phyloP scores from a whole-genome alignment of 441 rosid genomes.

The Raphanus hybrid region DNA sequence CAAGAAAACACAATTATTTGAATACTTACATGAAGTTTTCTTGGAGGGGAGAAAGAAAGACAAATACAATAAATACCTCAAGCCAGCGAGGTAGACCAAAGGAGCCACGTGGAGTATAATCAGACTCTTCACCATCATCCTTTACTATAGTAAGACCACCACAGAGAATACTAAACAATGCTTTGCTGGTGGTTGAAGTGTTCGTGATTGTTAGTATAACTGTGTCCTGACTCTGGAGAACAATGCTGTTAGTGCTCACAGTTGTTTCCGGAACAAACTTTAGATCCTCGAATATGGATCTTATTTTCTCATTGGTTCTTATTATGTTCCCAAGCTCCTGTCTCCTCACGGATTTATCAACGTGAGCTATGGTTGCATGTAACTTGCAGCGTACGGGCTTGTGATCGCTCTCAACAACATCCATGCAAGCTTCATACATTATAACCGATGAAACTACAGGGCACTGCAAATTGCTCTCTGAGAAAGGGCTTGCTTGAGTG shows the following conservation, averaged over 20 bases:
- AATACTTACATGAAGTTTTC: background rate
- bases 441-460: background rate
- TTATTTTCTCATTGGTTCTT: background rate
- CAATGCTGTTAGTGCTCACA: background rate
- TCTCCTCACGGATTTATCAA: conserved; percentile 3
- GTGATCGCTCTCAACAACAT: background rate
- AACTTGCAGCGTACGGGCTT: background rate
- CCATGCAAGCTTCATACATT: conserved; percentile 1
- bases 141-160: background rate
- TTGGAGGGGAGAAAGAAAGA: no score
- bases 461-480: background rate
- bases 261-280: background rate
- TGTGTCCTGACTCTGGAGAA: background rate
- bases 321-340: background rate
- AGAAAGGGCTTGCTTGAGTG: background rate
- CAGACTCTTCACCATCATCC: background rate
- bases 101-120: background rate
- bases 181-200: background rate
- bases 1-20: background rate
- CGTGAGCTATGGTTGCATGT: background rate
- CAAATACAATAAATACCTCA: background rate
- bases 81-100: background rate
- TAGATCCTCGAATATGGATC: background rate
- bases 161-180: background rate
- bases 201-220: background rate